Evolutionary conservation across 2,329 filamentous ascomycete species (phyloP), one percentile per base, ranked within the genome.

Genomic region (Trichophyton benhamiae): DNA sequence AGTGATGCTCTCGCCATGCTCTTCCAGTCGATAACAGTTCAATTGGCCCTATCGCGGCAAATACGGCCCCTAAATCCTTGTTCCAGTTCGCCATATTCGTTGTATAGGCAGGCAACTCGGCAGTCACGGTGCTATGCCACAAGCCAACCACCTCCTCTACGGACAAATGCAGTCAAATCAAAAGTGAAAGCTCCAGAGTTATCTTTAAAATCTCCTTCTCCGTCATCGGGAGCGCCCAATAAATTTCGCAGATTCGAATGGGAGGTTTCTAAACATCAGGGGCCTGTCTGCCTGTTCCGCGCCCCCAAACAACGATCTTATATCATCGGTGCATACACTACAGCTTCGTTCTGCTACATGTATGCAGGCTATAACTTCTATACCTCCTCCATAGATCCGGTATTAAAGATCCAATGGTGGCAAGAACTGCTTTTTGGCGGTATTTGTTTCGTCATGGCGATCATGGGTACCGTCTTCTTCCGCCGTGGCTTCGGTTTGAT

Each of bases 221-320:
- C 30, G 6, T 11, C 48, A 15, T 20, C 57, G 3, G 38, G 36
- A 53, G 3, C 48, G n/a, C 53, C 57, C 42, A 58, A 42, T 8
- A 59, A 57, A 49, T 64, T 65, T 36, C 60, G 60, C 49, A 62
- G 60, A 49, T 65, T 66, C 41, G 60, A 61, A 30, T 62, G 20
- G 20, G 38, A 78, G 63, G 78, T 89, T 42, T 80, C 82, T 13
- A 75, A 76, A 62, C 58, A 27, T 38, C 15, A 44, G n/a, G 81
- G 82, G 64, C 78, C 81, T 3, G 83, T 86, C 6, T 72, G 82
- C 2, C 77, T 89, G 49, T 89, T 87, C 75, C 78, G 85, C 67
- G 80, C 82, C 1, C 83, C 83, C 13, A 83, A 84, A 0, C 85
- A 88, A 67, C 80, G 81, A 61, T 78, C 79, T 72, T 87, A 85